Conservation (phyloP, 371 early-diverging fungal genomes). For the Rhizopus microsporus region DNA sequence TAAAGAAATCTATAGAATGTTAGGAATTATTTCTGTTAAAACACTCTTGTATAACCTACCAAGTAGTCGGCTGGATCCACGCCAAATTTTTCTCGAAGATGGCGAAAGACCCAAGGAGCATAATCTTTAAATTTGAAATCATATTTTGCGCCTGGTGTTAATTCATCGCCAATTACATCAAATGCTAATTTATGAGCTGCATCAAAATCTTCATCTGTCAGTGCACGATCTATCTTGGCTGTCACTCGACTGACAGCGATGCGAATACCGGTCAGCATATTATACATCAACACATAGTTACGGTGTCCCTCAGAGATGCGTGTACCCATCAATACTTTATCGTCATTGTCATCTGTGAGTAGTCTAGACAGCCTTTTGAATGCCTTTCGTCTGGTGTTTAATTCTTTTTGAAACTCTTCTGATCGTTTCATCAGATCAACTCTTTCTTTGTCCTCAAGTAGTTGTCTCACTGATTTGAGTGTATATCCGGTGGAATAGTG, state of each 20-base stretch:
- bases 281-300: conserved; percentile 92
- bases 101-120: conserved; percentile 95
- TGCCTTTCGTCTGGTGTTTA: conserved; percentile 39
- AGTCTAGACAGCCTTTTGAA: conserved; percentile 46
- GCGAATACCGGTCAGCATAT: conserved; percentile 96
- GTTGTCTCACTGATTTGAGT: conserved; percentile 29
- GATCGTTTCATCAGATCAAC: conserved; percentile 27
- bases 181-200: conserved; percentile 93
- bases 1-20: conserved; percentile 70
- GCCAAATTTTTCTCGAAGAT: conserved; percentile 83
- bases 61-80: conserved; percentile 95
- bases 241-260: conserved; percentile 82
- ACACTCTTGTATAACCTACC: conserved; percentile 43
- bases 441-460: conserved; percentile 29
- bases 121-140: conserved; percentile 99
- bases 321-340: conserved; percentile 65
- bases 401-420: conserved; percentile 46
- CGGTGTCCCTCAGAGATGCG: conserved; percentile 69
- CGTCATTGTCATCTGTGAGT: conserved; percentile 24
- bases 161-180: conserved; percentile 92
- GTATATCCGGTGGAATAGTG: conserved; percentile 49
- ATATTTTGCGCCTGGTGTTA: conserved; percentile 91
- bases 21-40: not conserved
- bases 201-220: conserved; percentile 78
- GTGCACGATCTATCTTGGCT: conserved; percentile 74